phyloP scores from a whole-genome alignment of 176 grass and related monocot genomes.

The Hsuehochloa calcarea region DNA sequence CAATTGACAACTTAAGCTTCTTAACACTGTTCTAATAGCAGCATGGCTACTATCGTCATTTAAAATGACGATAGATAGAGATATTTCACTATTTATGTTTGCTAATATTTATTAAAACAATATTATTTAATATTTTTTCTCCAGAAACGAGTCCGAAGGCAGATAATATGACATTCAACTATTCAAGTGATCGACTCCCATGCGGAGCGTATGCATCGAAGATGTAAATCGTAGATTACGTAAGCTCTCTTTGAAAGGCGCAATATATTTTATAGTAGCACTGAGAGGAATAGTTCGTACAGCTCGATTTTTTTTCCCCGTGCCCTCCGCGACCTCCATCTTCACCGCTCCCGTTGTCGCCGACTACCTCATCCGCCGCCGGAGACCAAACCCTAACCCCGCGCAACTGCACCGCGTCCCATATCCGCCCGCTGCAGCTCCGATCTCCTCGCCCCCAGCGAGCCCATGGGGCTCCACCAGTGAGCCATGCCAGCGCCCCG shows the following conservation, averaged over 20 bases:
- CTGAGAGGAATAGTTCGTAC: neutral
- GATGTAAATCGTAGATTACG: rapidly evolving
- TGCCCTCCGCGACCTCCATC: neutral
- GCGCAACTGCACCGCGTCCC: neutral
- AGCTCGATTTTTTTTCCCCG: neutral
- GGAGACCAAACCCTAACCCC: neutral
- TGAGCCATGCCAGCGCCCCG: conserved; percentile 36
- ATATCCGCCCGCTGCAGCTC: neutral
- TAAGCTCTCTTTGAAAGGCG: neutral
- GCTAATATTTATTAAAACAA: too few relatives aligned
- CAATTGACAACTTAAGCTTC: too few relatives aligned
- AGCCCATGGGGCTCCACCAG: neutral
- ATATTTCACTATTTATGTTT: too few relatives aligned
- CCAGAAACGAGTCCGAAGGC: too few relatives aligned
- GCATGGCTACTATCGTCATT: too few relatives aligned
- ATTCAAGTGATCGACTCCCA: neutral
- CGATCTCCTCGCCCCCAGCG: conserved; percentile 17
- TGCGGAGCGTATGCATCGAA: neutral
- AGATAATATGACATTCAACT: too few relatives aligned
- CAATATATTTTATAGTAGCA: neutral
- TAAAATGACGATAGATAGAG: too few relatives aligned
- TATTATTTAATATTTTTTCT: too few relatives aligned
- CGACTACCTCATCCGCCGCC: conserved; percentile 13
- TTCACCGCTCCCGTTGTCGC: neutral
- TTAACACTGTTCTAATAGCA: too few relatives aligned